A percentile compares a stretch with the other conserved stretches of the same genome.
These are phyloP conservation scores for Oryza glaberrima DNA, from an alignment of 176 grass and related monocot genomes.

Conservation along the genomic window DNA sequence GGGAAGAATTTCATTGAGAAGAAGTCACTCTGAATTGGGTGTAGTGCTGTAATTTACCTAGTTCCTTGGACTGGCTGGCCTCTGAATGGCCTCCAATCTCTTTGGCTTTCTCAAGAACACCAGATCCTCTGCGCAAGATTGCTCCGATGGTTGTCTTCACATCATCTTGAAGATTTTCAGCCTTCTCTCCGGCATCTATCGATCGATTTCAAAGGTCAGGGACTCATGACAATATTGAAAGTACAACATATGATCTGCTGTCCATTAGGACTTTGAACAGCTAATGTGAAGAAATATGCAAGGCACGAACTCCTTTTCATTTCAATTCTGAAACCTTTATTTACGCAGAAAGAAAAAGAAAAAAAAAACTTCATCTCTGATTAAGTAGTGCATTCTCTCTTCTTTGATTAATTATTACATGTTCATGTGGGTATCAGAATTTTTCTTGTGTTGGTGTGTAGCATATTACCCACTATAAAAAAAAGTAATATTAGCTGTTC, in stretches of 20 bases:
- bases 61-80: conserved; percentile 31
- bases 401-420: background rate
- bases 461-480: background rate
- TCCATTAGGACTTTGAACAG: background rate
- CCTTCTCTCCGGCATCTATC: conserved; percentile 39
- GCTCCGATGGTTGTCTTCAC: conserved; percentile 47
- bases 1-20: no score
- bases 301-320: conserved; percentile 20
- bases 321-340: conserved; percentile 31
- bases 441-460: background rate
- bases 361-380: background rate
- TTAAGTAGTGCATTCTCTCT: background rate
- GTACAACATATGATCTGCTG: conserved; percentile 10
- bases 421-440: background rate
- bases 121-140: conserved; percentile 43
- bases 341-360: no score
- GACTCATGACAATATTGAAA: conserved; percentile 25
- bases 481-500: background rate
- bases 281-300: conserved; percentile 25
- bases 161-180: conserved; percentile 34
- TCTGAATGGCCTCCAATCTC: conserved; percentile 42
- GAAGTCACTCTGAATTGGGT: conserved; percentile 37
- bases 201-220: conserved; percentile 24
- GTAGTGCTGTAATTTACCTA: conserved; percentile 36
- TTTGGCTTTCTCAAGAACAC: conserved; percentile 38